Base-by-base conservation (phyloP, 305 asterid species). In the Petunia hybrid region DNA sequence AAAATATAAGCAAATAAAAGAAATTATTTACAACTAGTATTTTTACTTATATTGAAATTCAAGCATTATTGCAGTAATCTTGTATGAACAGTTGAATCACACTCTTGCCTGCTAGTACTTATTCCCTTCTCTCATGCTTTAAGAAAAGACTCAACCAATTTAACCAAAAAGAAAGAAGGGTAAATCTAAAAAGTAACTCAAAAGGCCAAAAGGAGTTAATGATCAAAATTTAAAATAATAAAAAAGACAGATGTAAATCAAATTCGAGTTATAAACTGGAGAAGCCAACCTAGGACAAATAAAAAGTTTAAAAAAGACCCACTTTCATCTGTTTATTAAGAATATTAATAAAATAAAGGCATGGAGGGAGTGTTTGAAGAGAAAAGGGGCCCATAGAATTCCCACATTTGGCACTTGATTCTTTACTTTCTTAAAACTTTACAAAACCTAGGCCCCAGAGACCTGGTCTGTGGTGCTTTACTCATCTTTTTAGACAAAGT, bases 381-480 rank as follows among this genome's bases (percentile, higher is more conserved):
- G 8, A 48, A 13, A 13, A 7, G 64, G 77, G 64, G 2, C 0
- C 78, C 78, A 36, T 51, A 74, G 48, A 0, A 51, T 51, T 73
- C 62, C 78, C 45, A 73, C 43, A 73, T 73, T 73, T 73, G 78
- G 63, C 46, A 51, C 78, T 73, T 51, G 5, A 73, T 51, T 73
- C 60, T 73, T 9, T 51, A 36, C 63, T 73, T 13, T 51, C 63
- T 51, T 70, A 35, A 35, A 74, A 74, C 8, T 69, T 74, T 74
- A 36, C 36, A 14, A 74, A 36, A 74, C 63, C 63, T 51, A 51
- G 78, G 64, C 38, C 63, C 41, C 7, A 36, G 43, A 71, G 77
- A 71, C 78, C 35, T 71, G 14, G 48, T 53, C 48, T 53, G 48
- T 74, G 48, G 36, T 53, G 79, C 79, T 74, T 74, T 74, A 4